Evolutionary conservation across 768 basidiomycete genomes (phyloP).

Genomic region (Cystobasidium onofrii): DNA sequence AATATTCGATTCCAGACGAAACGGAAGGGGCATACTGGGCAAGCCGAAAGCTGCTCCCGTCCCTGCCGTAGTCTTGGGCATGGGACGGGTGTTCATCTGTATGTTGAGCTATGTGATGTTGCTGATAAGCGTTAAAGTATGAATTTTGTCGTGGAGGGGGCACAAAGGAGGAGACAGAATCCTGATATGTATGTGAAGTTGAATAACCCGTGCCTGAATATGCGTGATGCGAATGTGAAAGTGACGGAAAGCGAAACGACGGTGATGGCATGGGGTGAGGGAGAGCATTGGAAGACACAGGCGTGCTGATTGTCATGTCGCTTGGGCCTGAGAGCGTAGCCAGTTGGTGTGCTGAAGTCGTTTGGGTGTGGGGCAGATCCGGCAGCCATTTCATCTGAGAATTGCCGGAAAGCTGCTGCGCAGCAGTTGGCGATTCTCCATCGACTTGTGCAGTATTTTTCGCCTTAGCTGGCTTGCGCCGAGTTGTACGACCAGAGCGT

Average conservation of each 20-base stretch:
- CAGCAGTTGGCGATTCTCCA: neutral
- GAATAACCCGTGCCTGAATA: neutral
- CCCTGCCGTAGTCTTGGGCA: neutral
- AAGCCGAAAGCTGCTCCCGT: conserved; percentile 4
- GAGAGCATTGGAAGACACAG: neutral
- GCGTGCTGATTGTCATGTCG: no score
- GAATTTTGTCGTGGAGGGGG: neutral
- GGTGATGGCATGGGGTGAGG: neutral
- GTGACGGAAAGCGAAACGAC: neutral
- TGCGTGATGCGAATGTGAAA: neutral
- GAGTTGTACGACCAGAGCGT: neutral
- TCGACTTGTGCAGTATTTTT: neutral
- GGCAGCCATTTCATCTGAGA: no score
- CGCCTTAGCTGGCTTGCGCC: neutral
- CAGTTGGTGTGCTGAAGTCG: no score
- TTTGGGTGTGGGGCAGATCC: no score
- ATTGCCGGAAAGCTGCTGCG: neutral
- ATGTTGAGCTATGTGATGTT: neutral
- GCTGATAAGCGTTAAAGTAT: neutral
- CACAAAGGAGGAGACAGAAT: neutral
- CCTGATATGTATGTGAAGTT: neutral
- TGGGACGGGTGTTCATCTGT: neutral
- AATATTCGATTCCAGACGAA: neutral
- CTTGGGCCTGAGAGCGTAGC: no score
- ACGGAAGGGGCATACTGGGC: neutral